Percentiles rank a stretch among this genome's conserved stretches.
Evolutionary conservation across 2,329 filamentous ascomycete species (phyloP).

Genomic region (Apiospora arundinis): DNA sequence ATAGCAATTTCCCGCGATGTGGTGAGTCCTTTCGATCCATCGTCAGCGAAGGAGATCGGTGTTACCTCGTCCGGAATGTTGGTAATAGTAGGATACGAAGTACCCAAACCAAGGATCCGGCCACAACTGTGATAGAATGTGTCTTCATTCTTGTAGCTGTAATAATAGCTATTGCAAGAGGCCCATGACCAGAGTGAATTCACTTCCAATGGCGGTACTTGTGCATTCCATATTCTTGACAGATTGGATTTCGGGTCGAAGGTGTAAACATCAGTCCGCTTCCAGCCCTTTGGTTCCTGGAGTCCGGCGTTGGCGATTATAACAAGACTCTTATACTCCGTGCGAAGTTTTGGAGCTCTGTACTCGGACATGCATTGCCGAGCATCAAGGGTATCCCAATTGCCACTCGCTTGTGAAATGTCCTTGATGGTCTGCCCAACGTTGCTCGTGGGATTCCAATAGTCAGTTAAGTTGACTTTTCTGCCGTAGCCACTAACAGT

Average conservation of each 20-base stretch:
- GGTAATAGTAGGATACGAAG: too few species aligned
- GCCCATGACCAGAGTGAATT: slow-evolving; percentile 31
- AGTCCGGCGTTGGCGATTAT: slow-evolving; percentile 19
- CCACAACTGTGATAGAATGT: too few species aligned
- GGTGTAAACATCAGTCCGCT: slow-evolving; percentile 32
- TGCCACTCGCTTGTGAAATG: not conserved
- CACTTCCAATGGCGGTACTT: slow-evolving; percentile 27
- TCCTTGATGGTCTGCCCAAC: not conserved
- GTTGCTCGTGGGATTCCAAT: not conserved
- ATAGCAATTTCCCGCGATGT: not conserved
- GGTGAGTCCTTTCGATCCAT: not conserved
- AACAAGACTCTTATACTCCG: not conserved
- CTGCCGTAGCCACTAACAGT: too few species aligned
- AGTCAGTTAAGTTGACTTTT: too few species aligned
- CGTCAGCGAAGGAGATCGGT: not conserved
- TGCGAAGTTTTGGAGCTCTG: not conserved
- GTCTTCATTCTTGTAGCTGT: too few species aligned
- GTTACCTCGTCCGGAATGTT: not conserved
- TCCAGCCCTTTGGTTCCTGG: slow-evolving; percentile 30
- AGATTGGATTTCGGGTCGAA: slow-evolving; percentile 25
- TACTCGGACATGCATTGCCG: slow-evolving; percentile 7
- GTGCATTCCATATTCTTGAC: slow-evolving; percentile 28
- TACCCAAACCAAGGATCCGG: too few species aligned
- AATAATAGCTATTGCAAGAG: slow-evolving; percentile 17
- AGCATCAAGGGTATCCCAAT: not conserved